Conservation (phyloP, 192 early-diverging fungal genomes). For the Coemansia sp. region DNA sequence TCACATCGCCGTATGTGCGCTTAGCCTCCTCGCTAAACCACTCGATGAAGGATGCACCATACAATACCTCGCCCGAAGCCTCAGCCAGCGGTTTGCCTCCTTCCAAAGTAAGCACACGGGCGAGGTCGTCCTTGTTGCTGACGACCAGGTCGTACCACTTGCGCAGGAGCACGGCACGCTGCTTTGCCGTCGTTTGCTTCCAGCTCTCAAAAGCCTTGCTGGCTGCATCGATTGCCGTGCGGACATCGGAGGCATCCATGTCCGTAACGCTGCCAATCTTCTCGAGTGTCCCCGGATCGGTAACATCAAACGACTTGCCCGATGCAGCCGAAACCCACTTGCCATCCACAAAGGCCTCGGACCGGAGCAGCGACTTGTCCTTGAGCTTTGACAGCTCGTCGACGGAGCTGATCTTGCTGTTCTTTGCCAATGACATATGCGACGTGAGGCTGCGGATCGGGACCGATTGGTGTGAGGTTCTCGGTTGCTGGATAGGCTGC, state of each 20-base stretch:
- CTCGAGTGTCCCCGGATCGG: constrained; percentile 63
- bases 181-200: constrained; percentile 63
- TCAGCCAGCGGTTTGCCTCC: constrained; percentile 71
- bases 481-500: background rate
- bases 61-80: constrained; percentile 59
- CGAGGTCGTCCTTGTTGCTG: constrained; percentile 71
- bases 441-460: background rate
- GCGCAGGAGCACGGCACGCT: constrained; percentile 59
- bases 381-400: constrained; percentile 56
- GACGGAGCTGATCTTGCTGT: constrained; percentile 7
- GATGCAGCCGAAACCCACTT: constrained; percentile 54
- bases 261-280: constrained; percentile 65
- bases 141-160: constrained; percentile 66
- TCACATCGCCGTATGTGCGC: constrained; percentile 70
- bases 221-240: constrained; percentile 59
- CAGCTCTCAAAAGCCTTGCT: constrained; percentile 58
- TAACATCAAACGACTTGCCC: constrained; percentile 53
- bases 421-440: constrained; percentile 1
- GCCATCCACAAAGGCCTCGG: constrained; percentile 59
- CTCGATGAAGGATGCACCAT: constrained; percentile 68
- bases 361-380: constrained; percentile 58
- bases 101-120: constrained; percentile 78
- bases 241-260: constrained; percentile 61
- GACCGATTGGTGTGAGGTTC: background rate
- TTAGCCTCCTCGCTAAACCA: constrained; percentile 89